Evolutionary conservation across 768 basidiomycete species (phyloP).

Genomic region (Lactarius pseudohatsudake): DNA sequence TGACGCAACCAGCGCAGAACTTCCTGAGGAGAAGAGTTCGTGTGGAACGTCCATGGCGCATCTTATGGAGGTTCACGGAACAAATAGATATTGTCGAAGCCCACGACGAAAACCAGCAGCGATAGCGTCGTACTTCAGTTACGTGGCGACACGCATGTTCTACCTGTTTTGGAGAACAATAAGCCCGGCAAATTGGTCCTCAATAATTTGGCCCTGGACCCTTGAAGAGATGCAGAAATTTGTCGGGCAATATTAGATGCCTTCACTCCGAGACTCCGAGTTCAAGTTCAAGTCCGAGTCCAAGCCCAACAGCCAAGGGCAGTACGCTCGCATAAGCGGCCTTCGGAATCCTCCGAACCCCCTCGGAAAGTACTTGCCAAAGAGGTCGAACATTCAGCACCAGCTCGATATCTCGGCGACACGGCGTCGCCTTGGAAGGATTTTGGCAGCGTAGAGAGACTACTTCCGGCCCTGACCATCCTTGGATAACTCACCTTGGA

Average conservation of each 20-base stretch:
- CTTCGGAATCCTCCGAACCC: neutral
- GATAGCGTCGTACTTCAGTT: neutral
- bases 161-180: constrained; percentile 20
- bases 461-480: neutral
- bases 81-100: neutral
- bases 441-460: neutral
- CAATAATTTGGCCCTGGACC: neutral
- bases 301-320: too few relatives aligned
- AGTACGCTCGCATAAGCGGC: too few relatives aligned
- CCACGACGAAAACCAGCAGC: neutral
- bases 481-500: neutral
- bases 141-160: neutral
- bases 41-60: neutral
- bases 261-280: neutral
- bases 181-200: neutral
- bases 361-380: neutral
- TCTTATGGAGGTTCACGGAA: neutral
- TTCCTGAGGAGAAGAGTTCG: neutral
- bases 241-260: neutral
- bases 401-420: neutral
- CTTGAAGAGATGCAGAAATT: neutral
- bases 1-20: neutral
- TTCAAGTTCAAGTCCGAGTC: neutral
- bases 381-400: neutral
- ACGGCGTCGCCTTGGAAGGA: neutral